These are phyloP conservation scores for Sideroxylon spinosum DNA, from an alignment of 179 eudicot species.

Conservation along the genomic window DNA sequence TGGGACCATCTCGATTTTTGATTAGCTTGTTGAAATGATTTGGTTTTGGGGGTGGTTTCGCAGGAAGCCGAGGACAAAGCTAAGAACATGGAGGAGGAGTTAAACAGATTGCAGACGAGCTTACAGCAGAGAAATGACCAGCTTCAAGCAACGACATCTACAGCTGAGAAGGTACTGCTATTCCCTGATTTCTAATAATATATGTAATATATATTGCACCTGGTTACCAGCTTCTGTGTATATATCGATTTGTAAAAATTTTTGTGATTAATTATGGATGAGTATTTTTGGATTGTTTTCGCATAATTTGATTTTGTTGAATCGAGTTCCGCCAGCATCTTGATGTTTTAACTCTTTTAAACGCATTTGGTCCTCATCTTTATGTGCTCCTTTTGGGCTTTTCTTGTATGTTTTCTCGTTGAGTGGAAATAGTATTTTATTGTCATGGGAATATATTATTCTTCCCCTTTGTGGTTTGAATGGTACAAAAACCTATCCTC, in stretches of 20 bases:
- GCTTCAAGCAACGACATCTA: slow-evolving; percentile 61
- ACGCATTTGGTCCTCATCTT: slow-evolving; percentile 8
- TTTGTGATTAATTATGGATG: not conserved
- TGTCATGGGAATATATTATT: slow-evolving; percentile 22
- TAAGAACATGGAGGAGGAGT: slow-evolving; percentile 67
- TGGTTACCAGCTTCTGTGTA: slow-evolving; percentile 1
- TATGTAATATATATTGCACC: not conserved
- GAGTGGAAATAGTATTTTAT: slow-evolving; percentile 21
- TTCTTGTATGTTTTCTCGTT: slow-evolving; percentile 28
- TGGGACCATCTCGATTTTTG: slow-evolving; percentile 7
- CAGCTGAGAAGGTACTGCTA: slow-evolving; percentile 60
- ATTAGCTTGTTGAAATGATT: not conserved
- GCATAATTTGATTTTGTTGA: not conserved
- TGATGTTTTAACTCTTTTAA: not conserved
- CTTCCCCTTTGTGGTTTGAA: slow-evolving; percentile 31
- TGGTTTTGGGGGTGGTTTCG: not conserved
- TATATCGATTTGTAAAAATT: not conserved
- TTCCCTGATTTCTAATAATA: not conserved
- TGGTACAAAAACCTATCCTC: slow-evolving; percentile 34
- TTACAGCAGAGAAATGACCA: slow-evolving; percentile 71
- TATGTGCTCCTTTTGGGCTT: slow-evolving; percentile 35
- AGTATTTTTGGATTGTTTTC: slow-evolving; percentile 9
- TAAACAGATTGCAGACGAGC: slow-evolving; percentile 52
- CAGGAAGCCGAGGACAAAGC: slow-evolving; percentile 89
- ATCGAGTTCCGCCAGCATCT: not conserved